Evolutionary conservation across 2,329 filamentous ascomycete genomes (phyloP), one percentile per base, ranked within the genome.

Genomic region (Colletotrichum sp.): DNA sequence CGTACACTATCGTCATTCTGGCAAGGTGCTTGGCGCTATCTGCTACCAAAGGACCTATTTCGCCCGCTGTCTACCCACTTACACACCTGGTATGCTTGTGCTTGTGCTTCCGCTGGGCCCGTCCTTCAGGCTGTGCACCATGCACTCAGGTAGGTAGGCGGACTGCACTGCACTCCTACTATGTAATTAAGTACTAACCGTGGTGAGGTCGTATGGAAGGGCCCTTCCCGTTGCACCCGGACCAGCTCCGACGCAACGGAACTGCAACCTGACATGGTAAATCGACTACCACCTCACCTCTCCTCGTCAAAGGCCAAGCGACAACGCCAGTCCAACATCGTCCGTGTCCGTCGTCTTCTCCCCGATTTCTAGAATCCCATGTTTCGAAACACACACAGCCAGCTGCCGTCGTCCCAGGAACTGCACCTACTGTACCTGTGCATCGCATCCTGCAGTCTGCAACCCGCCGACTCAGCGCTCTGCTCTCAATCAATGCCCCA

Each of bases 301-400:
- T 21, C 43, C n/a, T 52, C 43, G 43, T 21, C 43, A 52, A 52
- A 52, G 43, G 43, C 12, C 43, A 52, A 52, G 43, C n/a, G 43
- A 52, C 43, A 52, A 6, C n/a, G 15, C 63, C 64, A 28, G 32
- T 16, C 34, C 34, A 68, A 48, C 55, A 48, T 63, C 28, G 43
- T 69, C 64, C 48, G 70, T 64, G 57, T 69, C 59, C 48, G 64
- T 60, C 6, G 26, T 2, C 43, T 73, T 69, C 73, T 72, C 64
- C 64, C 69, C 64, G 43, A 59, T 59, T 75, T 75, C 73, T 75
- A 73, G 70, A 75, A 75, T 64, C 43, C 34, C 64, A 73, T 73
- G 73, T 73, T 73, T 75, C 70, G 70, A 73, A 75, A 75, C 73
- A 60, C 70, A 75, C 73, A 60, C 70, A 64, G 57, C 24, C 36